Evolutionary conservation across 2,329 filamentous ascomycete species (phyloP).

Genomic region (Chaetothyriales sp.): DNA sequence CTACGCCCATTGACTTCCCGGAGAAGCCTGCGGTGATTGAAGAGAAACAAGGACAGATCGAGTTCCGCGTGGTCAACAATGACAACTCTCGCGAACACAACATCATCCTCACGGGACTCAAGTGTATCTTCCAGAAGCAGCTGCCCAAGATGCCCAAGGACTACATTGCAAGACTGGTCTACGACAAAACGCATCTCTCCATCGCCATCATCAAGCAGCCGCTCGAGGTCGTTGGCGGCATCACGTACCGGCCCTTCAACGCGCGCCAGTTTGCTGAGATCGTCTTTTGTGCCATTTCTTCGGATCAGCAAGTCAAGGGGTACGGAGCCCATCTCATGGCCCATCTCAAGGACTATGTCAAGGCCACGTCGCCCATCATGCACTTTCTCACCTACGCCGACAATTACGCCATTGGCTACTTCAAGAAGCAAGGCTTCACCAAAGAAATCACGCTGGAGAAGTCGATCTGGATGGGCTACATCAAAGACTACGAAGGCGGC

Average conservation of each 20-base stretch:
- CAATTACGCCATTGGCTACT: constrained; percentile 97
- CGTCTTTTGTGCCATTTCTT: constrained; percentile 94
- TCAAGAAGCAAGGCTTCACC: constrained; percentile 97
- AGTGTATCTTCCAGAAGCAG: constrained; percentile 97
- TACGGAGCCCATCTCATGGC: constrained; percentile 98
- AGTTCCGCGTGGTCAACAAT: constrained; percentile 97
- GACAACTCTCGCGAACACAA: constrained; percentile 76
- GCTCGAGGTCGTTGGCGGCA: constrained; percentile 81
- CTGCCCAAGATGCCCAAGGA: constrained; percentile 99
- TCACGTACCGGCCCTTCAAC: constrained; percentile 91
- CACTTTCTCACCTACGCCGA: constrained; percentile 98
- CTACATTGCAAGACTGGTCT: constrained; percentile 93
- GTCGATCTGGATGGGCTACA: constrained; percentile 96
- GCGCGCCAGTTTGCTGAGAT: constrained; percentile 91
- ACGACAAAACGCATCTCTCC: constrained; percentile 88
- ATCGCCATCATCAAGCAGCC: constrained; percentile 97
- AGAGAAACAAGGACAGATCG: constrained; percentile 85
- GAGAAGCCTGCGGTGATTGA: constrained; percentile 92
- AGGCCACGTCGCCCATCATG: constrained; percentile 92
- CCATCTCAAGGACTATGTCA: constrained; percentile 94
- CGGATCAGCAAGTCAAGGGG: constrained; percentile 95
- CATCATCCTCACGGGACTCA: constrained; percentile 88
- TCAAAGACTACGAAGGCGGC: constrained; percentile 97
- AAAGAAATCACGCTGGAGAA: constrained; percentile 92
- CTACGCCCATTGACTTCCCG: constrained; percentile 58